A percentile compares a stretch with the other conserved stretches of the same genome.
Conservation (phyloP, 2,329 filamentous ascomycete species). For the Claviceps digitariae region DNA sequence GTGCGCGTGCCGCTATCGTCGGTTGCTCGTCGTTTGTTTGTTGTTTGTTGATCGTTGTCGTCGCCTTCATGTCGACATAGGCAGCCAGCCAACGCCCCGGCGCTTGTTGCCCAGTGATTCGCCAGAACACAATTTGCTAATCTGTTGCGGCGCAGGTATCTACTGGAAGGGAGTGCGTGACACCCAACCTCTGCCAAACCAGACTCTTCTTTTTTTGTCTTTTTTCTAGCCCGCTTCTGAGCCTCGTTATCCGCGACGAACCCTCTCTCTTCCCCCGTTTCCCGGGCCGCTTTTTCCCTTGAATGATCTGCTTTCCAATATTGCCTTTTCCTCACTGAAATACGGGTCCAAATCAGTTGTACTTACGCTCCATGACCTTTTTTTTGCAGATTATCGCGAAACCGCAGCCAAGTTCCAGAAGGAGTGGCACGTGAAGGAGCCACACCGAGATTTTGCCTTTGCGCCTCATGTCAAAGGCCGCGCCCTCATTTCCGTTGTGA, state of each 20-base stretch:
- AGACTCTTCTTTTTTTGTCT: not conserved
- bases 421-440: conserved; percentile 51
- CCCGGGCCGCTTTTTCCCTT: not conserved
- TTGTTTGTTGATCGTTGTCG: conserved; percentile 3
- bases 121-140: conserved; percentile 2
- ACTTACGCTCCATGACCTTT: conserved; percentile 2
- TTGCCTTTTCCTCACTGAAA: not conserved
- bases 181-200: conserved; percentile 7
- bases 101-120: conserved; percentile 6
- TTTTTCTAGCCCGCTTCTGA: not conserved
- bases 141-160: conserved; percentile 30
- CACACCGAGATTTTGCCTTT: conserved; percentile 49
- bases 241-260: not conserved
- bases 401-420: conserved; percentile 55
- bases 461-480: conserved; percentile 52
- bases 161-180: conserved; percentile 49
- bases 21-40: not conserved
- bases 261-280: too few relatives aligned
- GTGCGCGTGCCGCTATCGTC: conserved; percentile 3
- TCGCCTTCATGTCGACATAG: conserved; percentile 8
- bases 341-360: not conserved
- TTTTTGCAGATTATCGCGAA: conserved; percentile 50
- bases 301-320: not conserved
- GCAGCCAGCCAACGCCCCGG: not conserved
- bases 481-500: conserved; percentile 48